These are phyloP conservation scores for Apiotrichum gamsii DNA, from an alignment of 1,284 basidiomycete genomes.

Conservation along the genomic window DNA sequence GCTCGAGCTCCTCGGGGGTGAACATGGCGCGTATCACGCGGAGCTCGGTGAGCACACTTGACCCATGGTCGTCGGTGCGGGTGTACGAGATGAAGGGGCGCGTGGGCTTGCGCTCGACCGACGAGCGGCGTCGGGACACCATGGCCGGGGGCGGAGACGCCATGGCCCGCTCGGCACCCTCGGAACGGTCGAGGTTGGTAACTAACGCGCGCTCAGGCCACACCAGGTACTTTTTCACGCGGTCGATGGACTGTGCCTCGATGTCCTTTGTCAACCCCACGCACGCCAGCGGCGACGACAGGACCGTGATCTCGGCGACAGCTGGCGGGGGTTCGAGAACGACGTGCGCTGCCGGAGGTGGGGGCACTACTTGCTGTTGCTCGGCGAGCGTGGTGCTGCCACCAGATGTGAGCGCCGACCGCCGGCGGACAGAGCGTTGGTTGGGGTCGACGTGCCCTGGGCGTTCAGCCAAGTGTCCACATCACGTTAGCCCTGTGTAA, in stretches of 20 bases:
- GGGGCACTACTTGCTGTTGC: slow-evolving; percentile 1
- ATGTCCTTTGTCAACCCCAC: slow-evolving; percentile 27
- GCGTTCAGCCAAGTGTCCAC: slow-evolving; percentile 11
- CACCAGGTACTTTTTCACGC: slow-evolving; percentile 32
- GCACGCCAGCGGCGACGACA: slow-evolving; percentile 33
- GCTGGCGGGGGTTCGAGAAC: slow-evolving; percentile 7
- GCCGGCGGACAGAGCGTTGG: slow-evolving; percentile 16
- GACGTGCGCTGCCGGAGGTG: background rate
- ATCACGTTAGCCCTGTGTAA: slow-evolving; percentile 8
- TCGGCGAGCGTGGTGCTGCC: too few relatives aligned
- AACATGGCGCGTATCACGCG: slow-evolving; percentile 30
- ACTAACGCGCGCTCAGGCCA: slow-evolving; percentile 30
- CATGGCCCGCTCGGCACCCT: background rate
- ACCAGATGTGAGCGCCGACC: slow-evolving; percentile 9
- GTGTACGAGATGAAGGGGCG: slow-evolving; percentile 42
- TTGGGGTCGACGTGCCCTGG: slow-evolving; percentile 29
- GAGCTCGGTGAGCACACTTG: slow-evolving; percentile 36
- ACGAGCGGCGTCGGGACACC: slow-evolving; percentile 1
- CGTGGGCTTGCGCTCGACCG: background rate
- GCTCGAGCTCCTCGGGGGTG: slow-evolving; percentile 15
- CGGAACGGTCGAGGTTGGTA: background rate
- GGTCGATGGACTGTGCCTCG: slow-evolving; percentile 20
- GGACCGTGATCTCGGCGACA: slow-evolving; percentile 31
- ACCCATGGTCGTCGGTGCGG: slow-evolving; percentile 33
- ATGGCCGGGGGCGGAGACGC: background rate